Conservation (phyloP, 2,329 filamentous ascomycete genomes). For the Leptographium procerum region DNA sequence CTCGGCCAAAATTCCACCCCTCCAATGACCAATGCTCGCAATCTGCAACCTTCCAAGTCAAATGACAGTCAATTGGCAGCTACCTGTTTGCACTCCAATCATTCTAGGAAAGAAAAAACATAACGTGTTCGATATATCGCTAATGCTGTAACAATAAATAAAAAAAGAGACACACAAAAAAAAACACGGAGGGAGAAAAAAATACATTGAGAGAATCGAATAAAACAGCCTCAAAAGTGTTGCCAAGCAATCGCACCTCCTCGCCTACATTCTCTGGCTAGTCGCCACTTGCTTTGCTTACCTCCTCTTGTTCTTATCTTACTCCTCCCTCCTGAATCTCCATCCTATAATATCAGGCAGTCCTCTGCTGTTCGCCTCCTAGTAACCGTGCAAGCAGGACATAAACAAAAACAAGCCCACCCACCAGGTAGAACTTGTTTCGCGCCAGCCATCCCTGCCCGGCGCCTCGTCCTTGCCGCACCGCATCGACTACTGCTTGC, state of each 20-base stretch:
- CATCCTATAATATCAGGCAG: no score
- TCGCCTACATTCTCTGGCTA: background rate
- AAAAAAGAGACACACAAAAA: background rate
- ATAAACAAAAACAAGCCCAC: constrained; percentile 65
- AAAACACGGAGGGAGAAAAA: no score
- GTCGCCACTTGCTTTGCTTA: no score
- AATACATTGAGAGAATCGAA: background rate
- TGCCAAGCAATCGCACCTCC: background rate
- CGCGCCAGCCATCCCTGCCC: constrained; percentile 71
- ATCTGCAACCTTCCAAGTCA: no score
- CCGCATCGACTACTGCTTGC: constrained; percentile 66
- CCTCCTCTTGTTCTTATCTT: background rate
- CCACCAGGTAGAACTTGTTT: constrained; percentile 66
- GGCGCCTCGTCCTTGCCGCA: constrained; percentile 63
- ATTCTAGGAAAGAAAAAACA: background rate
- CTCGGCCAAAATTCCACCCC: no score
- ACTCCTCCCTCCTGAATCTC: background rate
- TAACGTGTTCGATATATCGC: background rate
- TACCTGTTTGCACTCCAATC: no score
- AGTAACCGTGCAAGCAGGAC: constrained; percentile 70
- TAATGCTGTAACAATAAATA: background rate
- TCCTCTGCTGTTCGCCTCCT: constrained; percentile 21
- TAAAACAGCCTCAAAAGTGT: background rate
- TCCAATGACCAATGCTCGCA: no score
- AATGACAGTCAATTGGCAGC: no score